Evolutionary conservation across 768 basidiomycete species (phyloP).

Genomic region (Kwoniella dejecticola): DNA sequence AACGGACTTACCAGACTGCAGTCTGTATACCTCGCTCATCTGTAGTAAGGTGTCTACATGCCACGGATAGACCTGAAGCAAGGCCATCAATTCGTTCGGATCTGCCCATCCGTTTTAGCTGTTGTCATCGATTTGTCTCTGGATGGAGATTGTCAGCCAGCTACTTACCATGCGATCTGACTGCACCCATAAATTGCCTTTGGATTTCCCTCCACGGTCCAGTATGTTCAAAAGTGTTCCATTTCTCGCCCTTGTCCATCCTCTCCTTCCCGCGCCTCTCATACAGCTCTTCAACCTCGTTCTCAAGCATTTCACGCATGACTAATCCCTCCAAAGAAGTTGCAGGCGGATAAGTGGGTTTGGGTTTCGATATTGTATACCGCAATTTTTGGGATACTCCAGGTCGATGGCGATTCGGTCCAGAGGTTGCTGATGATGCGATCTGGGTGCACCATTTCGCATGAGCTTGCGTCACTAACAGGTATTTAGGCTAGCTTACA

Average conservation of each 20-base stretch:
- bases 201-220: slow-evolving; percentile 80
- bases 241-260: slow-evolving; percentile 64
- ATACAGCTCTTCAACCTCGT: slow-evolving; percentile 62
- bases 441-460: slow-evolving; percentile 27
- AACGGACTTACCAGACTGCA: slow-evolving; percentile 72
- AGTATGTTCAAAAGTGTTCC: slow-evolving; percentile 88
- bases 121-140: neutral
- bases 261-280: slow-evolving; percentile 52
- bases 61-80: slow-evolving; percentile 79
- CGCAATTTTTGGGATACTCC: slow-evolving; percentile 55
- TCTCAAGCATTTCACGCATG: slow-evolving; percentile 63
- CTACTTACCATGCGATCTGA: slow-evolving; percentile 74
- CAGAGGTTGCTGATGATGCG: slow-evolving; percentile 52
- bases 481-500: slow-evolving; percentile 61
- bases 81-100: slow-evolving; percentile 64
- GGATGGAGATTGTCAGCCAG: neutral
- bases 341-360: slow-evolving; percentile 70
- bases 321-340: slow-evolving; percentile 65
- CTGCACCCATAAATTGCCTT: slow-evolving; percentile 74
- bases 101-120: slow-evolving; percentile 32
- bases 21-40: slow-evolving; percentile 77
- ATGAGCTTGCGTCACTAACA: neutral
- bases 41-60: slow-evolving; percentile 91
- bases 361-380: slow-evolving; percentile 76
- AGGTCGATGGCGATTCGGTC: slow-evolving; percentile 51